Evolutionary conservation across 2,329 filamentous ascomycete genomes (phyloP).

Genomic region (Fusarium verticillioides): DNA sequence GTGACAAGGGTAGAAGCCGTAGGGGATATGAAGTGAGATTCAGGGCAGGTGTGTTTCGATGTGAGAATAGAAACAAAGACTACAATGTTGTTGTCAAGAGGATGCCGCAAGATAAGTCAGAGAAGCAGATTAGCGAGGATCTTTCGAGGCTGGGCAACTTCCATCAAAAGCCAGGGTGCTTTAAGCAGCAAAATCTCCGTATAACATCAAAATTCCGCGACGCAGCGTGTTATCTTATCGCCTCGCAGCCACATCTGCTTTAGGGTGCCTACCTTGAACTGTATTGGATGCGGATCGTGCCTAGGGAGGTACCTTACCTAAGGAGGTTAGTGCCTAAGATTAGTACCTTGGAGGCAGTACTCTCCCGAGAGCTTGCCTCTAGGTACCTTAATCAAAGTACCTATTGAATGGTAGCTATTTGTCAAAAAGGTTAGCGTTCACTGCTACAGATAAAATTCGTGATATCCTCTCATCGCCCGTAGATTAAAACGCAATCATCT

Average conservation of each 20-base stretch:
- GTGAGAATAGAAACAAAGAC: not conserved
- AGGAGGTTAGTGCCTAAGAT: not conserved
- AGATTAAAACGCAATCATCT: too few species aligned
- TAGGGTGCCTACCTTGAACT: not conserved
- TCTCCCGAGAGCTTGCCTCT: not conserved
- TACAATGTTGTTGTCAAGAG: not conserved
- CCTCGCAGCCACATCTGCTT: not conserved
- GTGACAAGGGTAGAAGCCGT: not conserved
- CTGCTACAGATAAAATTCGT: not conserved
- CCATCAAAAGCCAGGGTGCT: conserved; percentile 11
- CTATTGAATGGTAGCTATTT: not conserved
- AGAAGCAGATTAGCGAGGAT: not conserved
- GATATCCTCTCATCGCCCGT: not conserved
- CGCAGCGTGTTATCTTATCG: conserved; percentile 44
- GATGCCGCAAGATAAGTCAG: not conserved
- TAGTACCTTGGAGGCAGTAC: not conserved
- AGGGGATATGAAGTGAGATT: not conserved
- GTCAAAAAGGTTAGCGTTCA: not conserved
- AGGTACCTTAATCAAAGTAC: not conserved
- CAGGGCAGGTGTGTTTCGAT: not conserved
- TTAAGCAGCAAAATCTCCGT: conserved; percentile 2
- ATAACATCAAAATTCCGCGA: conserved; percentile 34
- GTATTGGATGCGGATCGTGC: not conserved
- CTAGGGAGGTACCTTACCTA: not conserved
- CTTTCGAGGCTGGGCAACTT: conserved; percentile 23